Evolutionary conservation across 2,329 filamentous ascomycete genomes (phyloP).

Genomic region (Aspergillus persii): DNA sequence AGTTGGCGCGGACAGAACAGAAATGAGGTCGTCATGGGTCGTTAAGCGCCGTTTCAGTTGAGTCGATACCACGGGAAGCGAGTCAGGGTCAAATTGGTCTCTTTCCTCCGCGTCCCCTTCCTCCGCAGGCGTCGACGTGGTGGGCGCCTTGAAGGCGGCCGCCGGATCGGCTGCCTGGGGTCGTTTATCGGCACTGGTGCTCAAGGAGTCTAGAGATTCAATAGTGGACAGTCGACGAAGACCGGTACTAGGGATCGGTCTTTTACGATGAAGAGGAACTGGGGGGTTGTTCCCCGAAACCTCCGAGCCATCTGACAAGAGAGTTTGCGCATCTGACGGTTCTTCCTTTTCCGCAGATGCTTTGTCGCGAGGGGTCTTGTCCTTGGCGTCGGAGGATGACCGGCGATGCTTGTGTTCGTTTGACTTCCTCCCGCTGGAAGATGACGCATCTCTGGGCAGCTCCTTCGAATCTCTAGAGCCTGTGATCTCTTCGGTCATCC

Average conservation of each 20-base stretch:
- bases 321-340: conserved; percentile 26
- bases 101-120: conserved; percentile 40
- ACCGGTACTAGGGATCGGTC: conserved; percentile 53
- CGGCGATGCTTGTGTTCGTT: conserved; percentile 12
- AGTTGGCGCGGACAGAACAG: conserved; percentile 71
- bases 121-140: conserved; percentile 12
- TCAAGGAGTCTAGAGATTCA: conserved; percentile 55
- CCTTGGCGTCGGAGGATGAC: conserved; percentile 15
- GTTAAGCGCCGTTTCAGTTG: conserved; percentile 72
- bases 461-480: conserved; percentile 3
- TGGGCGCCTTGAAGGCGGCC: conserved; percentile 25
- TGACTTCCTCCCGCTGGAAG: conserved; percentile 13
- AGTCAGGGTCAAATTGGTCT: conserved; percentile 46
- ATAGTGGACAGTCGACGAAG: conserved; percentile 57
- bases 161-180: conserved; percentile 14
- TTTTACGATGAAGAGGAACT: conserved; percentile 41
- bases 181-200: conserved; percentile 27
- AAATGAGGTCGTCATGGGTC: conserved; percentile 90
- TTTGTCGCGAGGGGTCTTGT: conserved; percentile 13
- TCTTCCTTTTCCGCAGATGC: conserved; percentile 25
- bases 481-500: conserved; percentile 8
- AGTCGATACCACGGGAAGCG: conserved; percentile 45
- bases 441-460: conserved; percentile 6
- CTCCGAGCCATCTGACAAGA: conserved; percentile 38
- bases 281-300: conserved; percentile 37